Evolutionary conservation across 306 rosid genomes (phyloP), one percentile per base, ranked within the genome.

Genomic region (Lathyrus oleraceus): DNA sequence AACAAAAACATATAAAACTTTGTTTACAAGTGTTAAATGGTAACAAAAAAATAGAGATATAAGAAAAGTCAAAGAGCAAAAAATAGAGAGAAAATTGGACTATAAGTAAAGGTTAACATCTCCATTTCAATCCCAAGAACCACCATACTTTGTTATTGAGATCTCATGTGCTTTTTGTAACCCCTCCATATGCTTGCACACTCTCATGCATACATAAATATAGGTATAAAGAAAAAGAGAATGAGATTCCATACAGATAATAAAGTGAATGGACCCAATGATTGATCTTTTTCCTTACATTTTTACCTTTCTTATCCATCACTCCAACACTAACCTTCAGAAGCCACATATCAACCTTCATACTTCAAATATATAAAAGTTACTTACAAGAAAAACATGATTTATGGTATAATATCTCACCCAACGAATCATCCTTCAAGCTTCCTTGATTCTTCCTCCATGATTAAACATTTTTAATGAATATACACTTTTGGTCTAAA

Each of bases 251-350:
- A 71, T 76, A 77, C 78, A 76, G 86, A 80, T 76, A 81, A 73
- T 10, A 56, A 56, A 89, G 84, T 80, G 86, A 79, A 74, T 76
- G 79, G 74, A 65, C 82, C 72, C 76, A 84, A 78, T 81, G 79
- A 85, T 84, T 76, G 85, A 75, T 71, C 81, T 39, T 74, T 78
- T 87, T 77, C 86, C 85, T 73, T 81, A 53, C 67, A 72, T 70
- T 72, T 80, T 78, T 42, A 80, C 82, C 83, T 79, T 89, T 87
- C 91, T 81, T 84, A 76, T 85, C 91, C 81, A 56, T 81, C 82
- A 80, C 88, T 79, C 85, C 74, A 85, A 80, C 84, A 48, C 68
- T 5, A 25, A 39, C 67, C 70, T 65, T 56, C 51, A 40, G 21
- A 65, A 71, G 62, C 39, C 75, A 70, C 39, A 40, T 38, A 17